A percentile compares a stretch with the other conserved stretches of the same genome.
Evolutionary conservation across 106 monocot genomes (phyloP).

Genomic region (Platanthera zijinensis): DNA sequence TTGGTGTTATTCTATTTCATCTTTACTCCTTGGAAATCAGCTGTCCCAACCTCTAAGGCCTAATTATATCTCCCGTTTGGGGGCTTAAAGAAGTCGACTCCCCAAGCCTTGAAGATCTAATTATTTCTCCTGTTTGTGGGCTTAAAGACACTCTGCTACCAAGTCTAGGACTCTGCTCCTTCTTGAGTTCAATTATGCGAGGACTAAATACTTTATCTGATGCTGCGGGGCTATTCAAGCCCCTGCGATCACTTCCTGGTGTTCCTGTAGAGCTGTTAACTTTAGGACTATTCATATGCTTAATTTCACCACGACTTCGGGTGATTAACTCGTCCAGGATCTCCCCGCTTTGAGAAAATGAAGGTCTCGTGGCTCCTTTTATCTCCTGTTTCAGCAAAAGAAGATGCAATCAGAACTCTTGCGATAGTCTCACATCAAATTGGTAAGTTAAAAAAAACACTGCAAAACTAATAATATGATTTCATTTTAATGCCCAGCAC

Average conservation of each 20-base stretch:
- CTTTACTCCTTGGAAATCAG: neutral
- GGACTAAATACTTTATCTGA: conserved; percentile 9
- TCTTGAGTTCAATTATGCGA: conserved; percentile 8
- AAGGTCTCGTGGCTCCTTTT: conserved; percentile 9
- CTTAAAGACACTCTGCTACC: conserved; percentile 15
- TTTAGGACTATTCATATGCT: conserved; percentile 19
- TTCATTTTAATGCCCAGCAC: too few relatives aligned
- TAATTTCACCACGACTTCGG: conserved; percentile 21
- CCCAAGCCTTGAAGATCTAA: conserved; percentile 13
- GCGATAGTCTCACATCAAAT: neutral
- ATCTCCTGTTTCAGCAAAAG: conserved; percentile 10
- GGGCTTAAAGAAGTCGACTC: conserved; percentile 9
- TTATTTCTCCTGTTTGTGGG: conserved; percentile 9
- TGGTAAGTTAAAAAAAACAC: too few relatives aligned
- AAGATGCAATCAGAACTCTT: neutral
- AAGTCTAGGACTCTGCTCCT: conserved; percentile 13
- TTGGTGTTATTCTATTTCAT: too few relatives aligned
- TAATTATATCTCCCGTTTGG: conserved; percentile 5
- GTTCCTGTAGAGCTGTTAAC: conserved; percentile 10
- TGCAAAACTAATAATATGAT: too few relatives aligned
- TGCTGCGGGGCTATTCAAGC: conserved; percentile 6
- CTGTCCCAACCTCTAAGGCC: conserved; percentile 11
- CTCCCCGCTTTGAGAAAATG: conserved; percentile 15
- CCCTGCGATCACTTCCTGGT: conserved; percentile 8
- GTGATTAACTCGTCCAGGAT: conserved; percentile 26